phyloP scores from a whole-genome alignment of 306 rosid species.

The Luffa acutangula region DNA sequence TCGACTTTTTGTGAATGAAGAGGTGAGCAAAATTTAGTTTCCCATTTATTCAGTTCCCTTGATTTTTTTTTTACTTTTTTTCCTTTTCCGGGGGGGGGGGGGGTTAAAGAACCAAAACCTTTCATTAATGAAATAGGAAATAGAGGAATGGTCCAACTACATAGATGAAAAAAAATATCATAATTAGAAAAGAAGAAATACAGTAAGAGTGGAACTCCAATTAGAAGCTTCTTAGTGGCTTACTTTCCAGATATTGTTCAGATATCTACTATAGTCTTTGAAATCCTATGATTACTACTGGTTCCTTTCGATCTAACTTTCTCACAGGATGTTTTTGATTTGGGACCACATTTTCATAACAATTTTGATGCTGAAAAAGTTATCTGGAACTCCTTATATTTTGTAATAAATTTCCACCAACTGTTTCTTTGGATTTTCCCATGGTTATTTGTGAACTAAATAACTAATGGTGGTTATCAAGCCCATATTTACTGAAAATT shows the following conservation, averaged over 20 bases:
- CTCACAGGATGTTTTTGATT: background rate
- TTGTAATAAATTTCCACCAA: background rate
- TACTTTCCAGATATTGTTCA: background rate
- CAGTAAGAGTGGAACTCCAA: background rate
- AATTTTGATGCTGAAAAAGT: background rate
- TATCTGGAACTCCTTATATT: background rate
- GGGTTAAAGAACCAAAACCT: background rate
- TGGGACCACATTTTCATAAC: background rate
- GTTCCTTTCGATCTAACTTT: background rate
- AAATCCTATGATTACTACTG: background rate
- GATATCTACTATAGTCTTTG: background rate
- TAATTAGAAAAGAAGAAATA: background rate
- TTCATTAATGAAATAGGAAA: background rate
- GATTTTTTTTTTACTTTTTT: background rate
- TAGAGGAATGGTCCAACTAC: background rate
- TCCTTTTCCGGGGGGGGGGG: background rate
- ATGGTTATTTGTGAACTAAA: background rate
- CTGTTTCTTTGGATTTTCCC: background rate
- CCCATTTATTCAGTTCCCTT: constrained; percentile 7
- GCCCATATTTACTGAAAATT: background rate
- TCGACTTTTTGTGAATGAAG: constrained; percentile 68
- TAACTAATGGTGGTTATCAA: background rate
- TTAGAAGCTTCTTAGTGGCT: background rate
- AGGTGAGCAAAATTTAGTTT: constrained; percentile 35
- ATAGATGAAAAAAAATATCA: background rate